phyloP scores from a whole-genome alignment of 305 asterid genomes.

The Fraxinus xanthoxyloides region DNA sequence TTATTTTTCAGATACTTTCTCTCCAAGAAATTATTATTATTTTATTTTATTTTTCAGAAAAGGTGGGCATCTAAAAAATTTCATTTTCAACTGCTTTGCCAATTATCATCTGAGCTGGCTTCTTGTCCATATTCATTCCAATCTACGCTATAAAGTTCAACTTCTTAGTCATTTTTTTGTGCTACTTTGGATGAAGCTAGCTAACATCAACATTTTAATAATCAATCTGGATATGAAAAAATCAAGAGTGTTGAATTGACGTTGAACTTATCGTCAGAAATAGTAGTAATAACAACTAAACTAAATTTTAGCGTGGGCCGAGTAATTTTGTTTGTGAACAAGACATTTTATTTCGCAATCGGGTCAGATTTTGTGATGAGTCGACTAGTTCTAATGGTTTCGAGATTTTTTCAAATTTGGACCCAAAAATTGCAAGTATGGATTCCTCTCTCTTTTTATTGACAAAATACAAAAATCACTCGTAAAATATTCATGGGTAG shows the following conservation, averaged over 20 bases:
- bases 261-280: neutral
- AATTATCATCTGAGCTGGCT: neutral
- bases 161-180: neutral
- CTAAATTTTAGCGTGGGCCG: neutral
- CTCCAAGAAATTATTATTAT: neutral
- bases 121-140: neutral
- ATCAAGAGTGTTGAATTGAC: neutral
- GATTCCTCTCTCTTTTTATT: neutral
- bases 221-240: neutral
- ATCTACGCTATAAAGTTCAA: neutral
- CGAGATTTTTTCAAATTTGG: no score
- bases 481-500: neutral
- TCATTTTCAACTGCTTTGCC: neutral
- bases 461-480: neutral
- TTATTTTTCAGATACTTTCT: neutral
- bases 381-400: neutral
- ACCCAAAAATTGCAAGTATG: neutral
- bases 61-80: neutral
- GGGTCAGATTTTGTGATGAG: neutral
- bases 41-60: neutral
- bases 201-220: neutral
- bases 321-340: neutral
- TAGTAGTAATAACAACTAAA: no score
- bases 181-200: neutral
- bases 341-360: neutral